A percentile compares a stretch with the other conserved stretches of the same genome.
phyloP scores from a whole-genome alignment of 2,329 filamentous ascomycete species.

The Fusarium palustre region DNA sequence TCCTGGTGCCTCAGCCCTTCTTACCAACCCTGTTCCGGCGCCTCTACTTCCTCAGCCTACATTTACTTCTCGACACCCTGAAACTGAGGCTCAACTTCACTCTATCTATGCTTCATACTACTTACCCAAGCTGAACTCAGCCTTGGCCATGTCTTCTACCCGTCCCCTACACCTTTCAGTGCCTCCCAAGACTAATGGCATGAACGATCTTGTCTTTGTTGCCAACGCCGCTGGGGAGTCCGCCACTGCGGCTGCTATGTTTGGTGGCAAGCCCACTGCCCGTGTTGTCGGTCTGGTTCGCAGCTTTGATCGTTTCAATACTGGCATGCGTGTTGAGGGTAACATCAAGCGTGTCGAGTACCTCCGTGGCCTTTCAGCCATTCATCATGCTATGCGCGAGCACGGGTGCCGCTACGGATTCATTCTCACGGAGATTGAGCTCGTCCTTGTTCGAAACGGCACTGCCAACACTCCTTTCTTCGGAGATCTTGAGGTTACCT shows the following conservation, averaged over 20 bases:
- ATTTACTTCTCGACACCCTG: constrained; percentile 73
- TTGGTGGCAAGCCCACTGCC: constrained; percentile 60
- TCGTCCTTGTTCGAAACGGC: constrained; percentile 88
- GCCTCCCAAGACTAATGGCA: constrained; percentile 51
- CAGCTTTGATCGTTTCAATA: constrained; percentile 94
- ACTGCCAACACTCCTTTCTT: constrained; percentile 80
- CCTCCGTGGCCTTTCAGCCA: constrained; percentile 83
- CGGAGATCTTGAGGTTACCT: constrained; percentile 83
- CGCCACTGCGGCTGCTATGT: constrained; percentile 65
- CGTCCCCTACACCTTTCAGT: constrained; percentile 68
- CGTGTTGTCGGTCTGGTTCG: constrained; percentile 88
- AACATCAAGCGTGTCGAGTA: constrained; percentile 90
- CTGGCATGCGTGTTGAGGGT: constrained; percentile 87
- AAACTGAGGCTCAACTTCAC: constrained; percentile 82
- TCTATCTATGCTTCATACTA: constrained; percentile 82
- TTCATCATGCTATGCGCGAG: constrained; percentile 93
- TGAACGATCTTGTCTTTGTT: constrained; percentile 71
- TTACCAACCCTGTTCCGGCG: constrained; percentile 75
- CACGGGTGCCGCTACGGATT: constrained; percentile 94
- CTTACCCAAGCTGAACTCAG: constrained; percentile 87
- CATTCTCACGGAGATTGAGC: constrained; percentile 95
- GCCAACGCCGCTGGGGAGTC: constrained; percentile 70
- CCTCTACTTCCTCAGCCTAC: constrained; percentile 70
- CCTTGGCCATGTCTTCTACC: constrained; percentile 79
- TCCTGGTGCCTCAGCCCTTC: constrained; percentile 76